Evolutionary conservation across 179 eudicot genomes (phyloP), one percentile per base, ranked within the genome.

Genomic region (Heliamphora pulchella): DNA sequence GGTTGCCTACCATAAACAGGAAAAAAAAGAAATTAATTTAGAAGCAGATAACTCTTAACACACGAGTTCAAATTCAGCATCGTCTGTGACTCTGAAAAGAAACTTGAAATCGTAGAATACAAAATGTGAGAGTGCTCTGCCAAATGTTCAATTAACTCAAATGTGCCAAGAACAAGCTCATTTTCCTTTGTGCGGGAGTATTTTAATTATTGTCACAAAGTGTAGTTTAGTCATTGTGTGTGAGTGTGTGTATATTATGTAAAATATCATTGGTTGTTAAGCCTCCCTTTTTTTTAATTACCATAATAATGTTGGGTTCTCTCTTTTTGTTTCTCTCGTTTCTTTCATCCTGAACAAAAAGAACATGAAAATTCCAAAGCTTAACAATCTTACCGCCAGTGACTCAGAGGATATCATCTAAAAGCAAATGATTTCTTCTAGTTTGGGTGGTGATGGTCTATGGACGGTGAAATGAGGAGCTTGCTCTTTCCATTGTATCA

Each of bases 1-100:
- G 66, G 72, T 88, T 88, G 80, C 73, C 91, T 87, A 54, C 47
- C 80, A 67, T 14, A 14, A 66, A 66, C 51, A 81, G 59, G 59
- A 31, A 31, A 31, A 31, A 4, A 55, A 17, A 8, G 73, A 46
- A 44, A 18, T 31, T 64, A 8, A 31, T 2, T 67, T 43, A 67
- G 71, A 67, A 31, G 48, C 48, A 31, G 17, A 31, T 41, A 11
- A 67, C 10, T 10, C 18, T 2, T 4, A 67, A 66, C 20, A 4
- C 3, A 62, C 3, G 8, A 22, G 20, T n/a, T n/a, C 67, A 5
- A 63, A 6, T 63, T 18, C 67, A 63, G 18, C 31, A 1, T 1
- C 8, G 9, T 18, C 67, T 5, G 6, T 4, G 20, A 63, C 20
- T 63, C 20, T 2, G 6, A 7, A 22, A 8, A 22, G 39, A 22